Base-by-base conservation (phyloP, 305 asterid species). In the Plantago coronopus region DNA sequence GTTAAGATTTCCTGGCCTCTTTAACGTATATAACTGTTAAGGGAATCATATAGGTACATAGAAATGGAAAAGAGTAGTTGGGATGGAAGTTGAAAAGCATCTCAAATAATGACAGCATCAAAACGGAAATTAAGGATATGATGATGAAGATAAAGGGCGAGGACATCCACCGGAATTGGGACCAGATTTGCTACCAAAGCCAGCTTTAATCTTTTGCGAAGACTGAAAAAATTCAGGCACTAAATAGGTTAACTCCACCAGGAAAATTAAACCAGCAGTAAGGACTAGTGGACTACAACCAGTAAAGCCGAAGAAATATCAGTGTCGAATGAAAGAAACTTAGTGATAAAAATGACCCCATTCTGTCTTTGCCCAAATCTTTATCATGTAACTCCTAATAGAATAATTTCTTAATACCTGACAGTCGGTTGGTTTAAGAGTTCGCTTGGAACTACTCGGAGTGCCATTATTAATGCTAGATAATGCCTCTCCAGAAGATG, bases 41-140 rank as follows among this genome's bases (percentile, higher is more conserved):
- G 97, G 95, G 57, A 57, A 54, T 64, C 67, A 17, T 59, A 65
- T 17, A 54, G 61, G 48, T 48, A 59, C 67, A 62, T 7, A 50
- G 8, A 66, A 66, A 73, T 47, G 38, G 67, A 27, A 27, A 56
- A 16, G 66, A 54, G 69, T 42, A 58, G 38, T 21, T 7, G 9
- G 8, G 45, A 53, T 68, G 59, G 40, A 57, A 53, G 34, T 58
- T 18, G 14, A 29, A 59, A 67, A 68, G 42, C 19, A 27, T 67
- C 43, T 49, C 37, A 64, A 17, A 60, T 54, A 53, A 47, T 20
- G 47, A 65, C 34, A 66, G 67, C 66, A 66, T 25, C 42, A 51
- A 44, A 66, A 53, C 47, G 16, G 54, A 64, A 71, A 57, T 46
- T 25, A 73, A 79, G 98, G 98, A 91, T 91, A 91, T 89, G 95